These are phyloP conservation scores for Serpula lacrymans DNA, from an alignment of 768 basidiomycete genomes.

Conservation along the genomic window DNA sequence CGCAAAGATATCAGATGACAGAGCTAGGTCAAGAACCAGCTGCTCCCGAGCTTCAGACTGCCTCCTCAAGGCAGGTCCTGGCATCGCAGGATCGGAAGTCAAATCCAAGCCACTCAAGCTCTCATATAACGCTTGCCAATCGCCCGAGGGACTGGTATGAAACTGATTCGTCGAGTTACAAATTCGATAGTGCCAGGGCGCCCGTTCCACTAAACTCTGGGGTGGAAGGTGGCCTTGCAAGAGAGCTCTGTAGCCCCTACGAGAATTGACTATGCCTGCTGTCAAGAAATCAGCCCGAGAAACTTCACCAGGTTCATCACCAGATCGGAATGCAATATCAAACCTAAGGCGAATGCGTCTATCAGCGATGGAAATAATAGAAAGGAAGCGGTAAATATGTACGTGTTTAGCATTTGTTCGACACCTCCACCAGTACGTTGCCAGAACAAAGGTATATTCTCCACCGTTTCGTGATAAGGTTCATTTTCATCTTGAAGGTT, in stretches of 20 bases:
- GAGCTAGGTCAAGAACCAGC: conserved; percentile 57
- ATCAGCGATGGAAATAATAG: conserved; percentile 1
- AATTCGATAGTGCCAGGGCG: conserved; percentile 56
- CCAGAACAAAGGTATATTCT: conserved; percentile 55
- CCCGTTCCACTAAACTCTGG: conserved; percentile 33
- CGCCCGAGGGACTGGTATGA: conserved; percentile 33
- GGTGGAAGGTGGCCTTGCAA: conserved; percentile 43
- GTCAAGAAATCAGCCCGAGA: conserved; percentile 59
- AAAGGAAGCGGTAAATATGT: conserved; percentile 3
- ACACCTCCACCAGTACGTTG: conserved; percentile 43
- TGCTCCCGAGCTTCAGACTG: conserved; percentile 59
- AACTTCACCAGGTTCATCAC: conserved; percentile 40
- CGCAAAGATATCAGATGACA: conserved; percentile 59
- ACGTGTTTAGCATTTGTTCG: conserved; percentile 65
- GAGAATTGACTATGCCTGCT: conserved; percentile 47
- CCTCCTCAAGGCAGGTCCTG: conserved; percentile 38
- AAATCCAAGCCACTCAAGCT: conserved; percentile 45
- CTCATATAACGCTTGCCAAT: conserved; percentile 34
- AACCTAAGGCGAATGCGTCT: conserved; percentile 37
- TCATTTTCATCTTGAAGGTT: conserved; percentile 34
- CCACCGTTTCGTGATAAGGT: conserved; percentile 45
- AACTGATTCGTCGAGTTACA: conserved; percentile 40
- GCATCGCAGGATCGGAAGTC: conserved; percentile 30
- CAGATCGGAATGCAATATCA: conserved; percentile 58
- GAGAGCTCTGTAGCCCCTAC: conserved; percentile 51